Base-by-base conservation (phyloP, 2,329 filamentous ascomycete species). In the Ambrosiella cleistominuta region DNA sequence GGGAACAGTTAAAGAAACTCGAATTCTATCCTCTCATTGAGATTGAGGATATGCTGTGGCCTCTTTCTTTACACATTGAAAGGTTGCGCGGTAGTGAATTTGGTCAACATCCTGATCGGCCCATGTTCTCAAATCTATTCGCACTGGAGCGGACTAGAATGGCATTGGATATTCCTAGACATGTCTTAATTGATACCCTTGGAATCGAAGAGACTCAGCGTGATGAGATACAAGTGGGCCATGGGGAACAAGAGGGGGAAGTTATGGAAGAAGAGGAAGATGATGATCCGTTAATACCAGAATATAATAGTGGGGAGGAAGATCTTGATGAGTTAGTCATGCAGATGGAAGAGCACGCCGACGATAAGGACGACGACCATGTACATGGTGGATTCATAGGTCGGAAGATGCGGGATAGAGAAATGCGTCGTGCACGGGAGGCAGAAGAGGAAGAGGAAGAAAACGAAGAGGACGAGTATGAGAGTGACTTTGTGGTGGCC, bases 401-500 rank as follows among this genome's bases (percentile, higher is more conserved):
- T 27, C 27, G 27, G 27, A 27, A 27, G 27, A 27, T 3, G 27
- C 27, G 27, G 27, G 27, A 50, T 37, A 45, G 47, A 39, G 35
- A 15, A 38, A 45, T 51, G 35, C 57, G 49, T 19, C 12, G n/a
- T n/a, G 27, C 37, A 3, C 42, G 50, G 27, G 7, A 39, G 4
- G 55, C 36, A 39, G 19, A 17, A 27, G 39, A 38, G 17, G 13
- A 38, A 35, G 56, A 57, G 11, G 38, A 51, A 13, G 9, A n/a
- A 17, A 49, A 40, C 1, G 19, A 54, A 13, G 51, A 58, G 13
- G 57, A 58, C 11, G 49, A 39, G 12, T 58, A 58, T 13, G 57
- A 58, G 11, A 58, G 57, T n/a, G 57, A 58, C 40, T 58, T 58
- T 54, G 51, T 58, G 15, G 57, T 58, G 35, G 50, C 38, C 12